A percentile compares a stretch with the other conserved stretches of the same genome.
Conservation (phyloP, 2,329 filamentous ascomycete genomes). For the Hirsutella minnesotensis region DNA sequence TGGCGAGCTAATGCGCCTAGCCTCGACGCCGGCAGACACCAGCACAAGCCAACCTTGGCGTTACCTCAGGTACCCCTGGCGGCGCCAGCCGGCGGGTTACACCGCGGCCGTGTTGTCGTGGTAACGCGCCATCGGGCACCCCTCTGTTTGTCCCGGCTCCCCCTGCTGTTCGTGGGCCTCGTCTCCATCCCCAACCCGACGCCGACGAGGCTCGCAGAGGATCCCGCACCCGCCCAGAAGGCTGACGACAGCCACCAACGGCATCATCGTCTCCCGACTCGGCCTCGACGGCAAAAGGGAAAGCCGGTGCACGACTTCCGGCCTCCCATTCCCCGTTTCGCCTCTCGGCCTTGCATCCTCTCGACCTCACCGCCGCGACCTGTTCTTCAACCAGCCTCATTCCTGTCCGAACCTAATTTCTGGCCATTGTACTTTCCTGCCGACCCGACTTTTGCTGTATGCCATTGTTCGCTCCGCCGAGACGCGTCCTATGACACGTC, state of each 20-base stretch:
- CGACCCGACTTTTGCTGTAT: not conserved
- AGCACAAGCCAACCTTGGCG: too few species aligned
- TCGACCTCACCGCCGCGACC: not conserved
- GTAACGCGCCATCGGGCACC: conserved; percentile 5
- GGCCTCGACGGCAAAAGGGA: not conserved
- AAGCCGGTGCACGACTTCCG: not conserved
- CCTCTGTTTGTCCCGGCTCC: conserved; percentile 10
- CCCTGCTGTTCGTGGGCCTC: not conserved
- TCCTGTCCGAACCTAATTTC: not conserved
- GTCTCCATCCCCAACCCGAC: not conserved
- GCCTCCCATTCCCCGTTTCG: not conserved
- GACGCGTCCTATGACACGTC: not conserved
- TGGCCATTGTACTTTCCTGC: not conserved
- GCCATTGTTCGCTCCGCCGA: not conserved
- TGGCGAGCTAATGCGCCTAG: not conserved
- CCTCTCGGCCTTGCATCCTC: not conserved
- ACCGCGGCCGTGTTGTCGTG: conserved; percentile 2
- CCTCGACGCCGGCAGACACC: too few species aligned
- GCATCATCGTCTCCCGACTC: not conserved
- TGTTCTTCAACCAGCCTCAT: not conserved
- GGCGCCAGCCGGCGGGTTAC: not conserved
- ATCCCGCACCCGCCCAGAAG: not conserved
- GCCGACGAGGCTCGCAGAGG: not conserved
- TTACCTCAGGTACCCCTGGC: too few species aligned
- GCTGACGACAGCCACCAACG: not conserved